These are phyloP conservation scores for Sporobolomyces phaffii DNA, from an alignment of 768 basidiomycete genomes.

Conservation along the genomic window DNA sequence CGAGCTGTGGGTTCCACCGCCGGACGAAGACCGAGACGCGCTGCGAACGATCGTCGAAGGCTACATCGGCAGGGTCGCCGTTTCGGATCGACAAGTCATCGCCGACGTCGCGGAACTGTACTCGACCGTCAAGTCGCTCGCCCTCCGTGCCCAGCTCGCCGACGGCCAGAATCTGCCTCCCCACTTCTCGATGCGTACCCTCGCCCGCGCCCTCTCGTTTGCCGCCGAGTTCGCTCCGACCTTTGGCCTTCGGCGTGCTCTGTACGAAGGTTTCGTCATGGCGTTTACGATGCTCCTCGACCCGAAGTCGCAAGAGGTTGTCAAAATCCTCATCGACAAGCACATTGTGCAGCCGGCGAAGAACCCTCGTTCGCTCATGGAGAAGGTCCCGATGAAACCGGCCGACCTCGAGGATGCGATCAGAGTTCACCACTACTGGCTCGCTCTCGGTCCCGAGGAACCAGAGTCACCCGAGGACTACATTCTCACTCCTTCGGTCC, in stretches of 20 bases:
- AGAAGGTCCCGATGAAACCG: constrained; percentile 49
- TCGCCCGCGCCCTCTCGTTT: constrained; percentile 82
- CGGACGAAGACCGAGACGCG: constrained; percentile 85
- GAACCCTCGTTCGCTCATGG: constrained; percentile 68
- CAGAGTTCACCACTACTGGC: constrained; percentile 85
- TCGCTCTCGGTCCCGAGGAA: constrained; percentile 67
- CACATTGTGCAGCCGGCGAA: constrained; percentile 72
- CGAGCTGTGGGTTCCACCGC: constrained; percentile 89
- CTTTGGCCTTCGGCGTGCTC: constrained; percentile 73
- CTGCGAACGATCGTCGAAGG: constrained; percentile 77
- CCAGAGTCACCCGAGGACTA: constrained; percentile 63
- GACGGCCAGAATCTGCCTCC: constrained; percentile 89
- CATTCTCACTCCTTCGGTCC: constrained; percentile 90
- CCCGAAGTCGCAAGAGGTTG: constrained; percentile 59
- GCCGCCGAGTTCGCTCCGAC: constrained; percentile 69
- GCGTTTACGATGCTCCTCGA: constrained; percentile 95
- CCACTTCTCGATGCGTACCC: constrained; percentile 94
- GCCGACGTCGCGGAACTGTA: constrained; percentile 92
- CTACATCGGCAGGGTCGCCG: constrained; percentile 75
- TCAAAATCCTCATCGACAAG: constrained; percentile 64
- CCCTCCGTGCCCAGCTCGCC: constrained; percentile 69
- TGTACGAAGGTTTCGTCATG: constrained; percentile 98
- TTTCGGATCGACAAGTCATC: constrained; percentile 78
- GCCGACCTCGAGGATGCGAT: constrained; percentile 45
- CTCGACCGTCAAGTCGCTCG: constrained; percentile 65